phyloP scores from a whole-genome alignment of 257 asterid species.

The Capsicum pubescens region DNA sequence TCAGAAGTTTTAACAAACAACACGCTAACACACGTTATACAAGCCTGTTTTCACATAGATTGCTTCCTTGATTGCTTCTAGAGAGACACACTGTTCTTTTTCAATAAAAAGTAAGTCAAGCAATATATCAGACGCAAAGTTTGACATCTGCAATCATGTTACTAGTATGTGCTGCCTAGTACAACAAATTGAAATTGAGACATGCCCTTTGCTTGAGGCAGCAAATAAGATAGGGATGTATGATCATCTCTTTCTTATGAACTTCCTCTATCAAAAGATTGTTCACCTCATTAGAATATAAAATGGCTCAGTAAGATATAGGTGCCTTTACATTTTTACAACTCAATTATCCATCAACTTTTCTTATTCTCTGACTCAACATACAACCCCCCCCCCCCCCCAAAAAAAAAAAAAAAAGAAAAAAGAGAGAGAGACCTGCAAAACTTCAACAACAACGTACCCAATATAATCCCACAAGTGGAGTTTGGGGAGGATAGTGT shows the following conservation, averaged over 20 bases:
- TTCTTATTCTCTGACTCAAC: neutral
- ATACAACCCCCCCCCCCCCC: neutral
- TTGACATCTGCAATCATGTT: neutral
- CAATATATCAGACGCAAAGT: slow-evolving; percentile 3
- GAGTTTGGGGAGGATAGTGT: no score
- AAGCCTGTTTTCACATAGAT: neutral
- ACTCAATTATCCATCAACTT: neutral
- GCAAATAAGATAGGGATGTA: neutral
- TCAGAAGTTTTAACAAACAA: neutral
- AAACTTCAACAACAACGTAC: no score
- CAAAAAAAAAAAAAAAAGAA: no score
- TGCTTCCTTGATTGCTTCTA: neutral
- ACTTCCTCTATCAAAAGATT: neutral
- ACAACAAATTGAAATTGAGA: neutral
- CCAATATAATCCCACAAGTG: no score
- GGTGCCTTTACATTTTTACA: neutral
- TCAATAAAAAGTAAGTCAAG: neutral
- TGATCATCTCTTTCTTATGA: slow-evolving; percentile 20
- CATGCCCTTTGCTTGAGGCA: neutral
- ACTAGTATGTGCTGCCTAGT: neutral
- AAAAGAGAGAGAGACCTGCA: neutral
- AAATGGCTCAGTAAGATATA: neutral
- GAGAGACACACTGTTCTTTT: neutral
- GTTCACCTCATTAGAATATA: neutral
- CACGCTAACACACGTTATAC: neutral